A percentile compares a stretch with the other conserved stretches of the same genome.
Conservation (phyloP, 176 grass and related monocot species). For the Triticum dicoccoides region DNA sequence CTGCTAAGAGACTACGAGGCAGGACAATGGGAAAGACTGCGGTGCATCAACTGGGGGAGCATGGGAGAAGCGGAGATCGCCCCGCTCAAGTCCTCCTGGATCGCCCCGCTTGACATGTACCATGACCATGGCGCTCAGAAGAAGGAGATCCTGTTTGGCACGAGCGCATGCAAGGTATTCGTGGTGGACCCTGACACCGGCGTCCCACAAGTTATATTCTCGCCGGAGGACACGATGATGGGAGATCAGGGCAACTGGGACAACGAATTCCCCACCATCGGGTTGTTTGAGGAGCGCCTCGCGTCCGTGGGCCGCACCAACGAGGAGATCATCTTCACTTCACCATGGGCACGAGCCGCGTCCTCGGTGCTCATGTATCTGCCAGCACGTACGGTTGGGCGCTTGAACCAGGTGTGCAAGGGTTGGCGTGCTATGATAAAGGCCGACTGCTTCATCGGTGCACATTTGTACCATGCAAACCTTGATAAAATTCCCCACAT, state of each 20-base stretch:
- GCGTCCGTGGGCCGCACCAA: background rate
- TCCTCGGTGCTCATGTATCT: background rate
- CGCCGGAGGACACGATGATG: background rate
- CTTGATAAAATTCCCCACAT: background rate
- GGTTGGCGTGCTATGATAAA: background rate
- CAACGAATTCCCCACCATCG: background rate
- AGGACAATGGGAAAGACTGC: background rate
- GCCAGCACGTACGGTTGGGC: background rate
- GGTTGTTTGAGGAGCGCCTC: constrained; percentile 3
- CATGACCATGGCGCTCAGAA: background rate
- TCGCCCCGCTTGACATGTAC: background rate
- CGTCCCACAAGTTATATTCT: background rate
- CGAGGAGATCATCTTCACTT: constrained; percentile 7
- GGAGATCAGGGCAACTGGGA: background rate
- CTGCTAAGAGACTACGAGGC: constrained; percentile 4
- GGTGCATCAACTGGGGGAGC: background rate
- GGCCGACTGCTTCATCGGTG: background rate
- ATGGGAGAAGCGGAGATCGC: background rate
- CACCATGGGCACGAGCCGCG: background rate
- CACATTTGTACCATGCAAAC: background rate
- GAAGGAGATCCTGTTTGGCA: background rate
- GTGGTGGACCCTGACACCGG: background rate
- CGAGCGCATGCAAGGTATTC: background rate
- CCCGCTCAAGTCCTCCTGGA: background rate
- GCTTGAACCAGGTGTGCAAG: background rate